Base-by-base conservation (phyloP, 2,329 filamentous ascomycete species). In the Aspergillus fijiensis region DNA sequence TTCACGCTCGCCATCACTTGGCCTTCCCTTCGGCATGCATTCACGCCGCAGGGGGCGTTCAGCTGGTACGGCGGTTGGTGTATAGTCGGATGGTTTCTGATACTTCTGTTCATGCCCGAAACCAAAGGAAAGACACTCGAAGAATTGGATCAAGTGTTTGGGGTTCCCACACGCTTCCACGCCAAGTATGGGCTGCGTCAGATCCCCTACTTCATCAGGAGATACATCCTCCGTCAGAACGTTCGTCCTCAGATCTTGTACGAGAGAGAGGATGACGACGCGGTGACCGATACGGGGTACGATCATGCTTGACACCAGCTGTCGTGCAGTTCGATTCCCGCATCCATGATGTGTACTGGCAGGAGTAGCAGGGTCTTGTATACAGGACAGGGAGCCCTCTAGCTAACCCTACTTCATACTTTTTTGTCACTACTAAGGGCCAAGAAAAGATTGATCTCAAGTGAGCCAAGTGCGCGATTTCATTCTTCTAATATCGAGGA, bases 131-230 rank as follows among this genome's bases (percentile, higher is more conserved):
- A 74, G 60, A 80, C 78, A 0, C 72, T 81, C 0, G 79, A 81
- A 56, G 79, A 81, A 62, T 67, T 84, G 50, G 81, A 83, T 63
- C 79, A 84, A 64, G 81, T 85, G 16, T 86, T 85, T 68, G 78
- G 76, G 1, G 80, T 85, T 1, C 78, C 82, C 0, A 84, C 80
- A 2, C 67, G 71, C 12, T 69, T 78, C 31, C 78, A 80, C 68
- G 77, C 73, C 4, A 63, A 62, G 49, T 79, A 76, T 67, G 76
- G 76, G 1, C 49, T 77, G 51, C 68, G 74, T 19, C 74, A 78
- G 63, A 69, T 77, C 49, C 67, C 69, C 2, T 77, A 74, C 49
- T 74, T 76, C 50, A 49, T 74, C 9, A 70, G 73, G 47, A 66
- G 74, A 50, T 76, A 76, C 65, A 47, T 77, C 21, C 58, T 78